Base-by-base conservation (phyloP, 139 green algal species). In the Chlorella sp. region DNA sequence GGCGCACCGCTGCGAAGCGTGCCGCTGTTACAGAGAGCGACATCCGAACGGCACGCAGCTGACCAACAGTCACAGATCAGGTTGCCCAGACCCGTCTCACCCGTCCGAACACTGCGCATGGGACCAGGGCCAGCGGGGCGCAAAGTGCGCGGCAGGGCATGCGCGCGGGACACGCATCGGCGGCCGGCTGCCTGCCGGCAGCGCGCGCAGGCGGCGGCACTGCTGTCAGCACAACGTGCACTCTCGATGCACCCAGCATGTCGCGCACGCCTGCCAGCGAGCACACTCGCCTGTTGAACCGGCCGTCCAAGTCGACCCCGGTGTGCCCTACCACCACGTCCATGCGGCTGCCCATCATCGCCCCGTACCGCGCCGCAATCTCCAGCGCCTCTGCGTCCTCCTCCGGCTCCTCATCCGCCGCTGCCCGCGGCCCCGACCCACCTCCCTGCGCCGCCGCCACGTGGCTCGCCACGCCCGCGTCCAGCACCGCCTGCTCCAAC, bases 41-140 rank as follows among this genome's bases (percentile, higher is more conserved):
- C 79, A 19, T 93, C 84, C 15, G 17, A 27, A 27, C 36, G 45
- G 46, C 72, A 78, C 0, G 72, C 69, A 29, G 35, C 40, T 3
- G 68, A 67, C 50, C 69, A 59, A 23, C 82, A 38, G n/a, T 88
- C 88, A 29, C 71, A 79, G 0, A 94, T 59, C 17, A 93, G 79
- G 83, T 94, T 92, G 59, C 85, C 86, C 5, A 94, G 83, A 72
- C 91, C 92, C 62, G 61, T 82, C 83, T 94, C 89, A 15, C 33
- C 25, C 2, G 79, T 91, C 17, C 89, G 78, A 15, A 78, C 91
- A 69, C 72, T 78, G 56, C 58, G n/a, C 7, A 21, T n/a, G n/a
- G n/a, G n/a, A n/a, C 14, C 14, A 17, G 46, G 46, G 46, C 14
- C 14, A 17, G 46, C 46, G 17, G 46, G 46, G 46, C 14, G n/a